Evolutionary conservation across 73 alveolate genomes (phyloP), one percentile per base, ranked within the genome.

Genomic region (Urostyla sp.): DNA sequence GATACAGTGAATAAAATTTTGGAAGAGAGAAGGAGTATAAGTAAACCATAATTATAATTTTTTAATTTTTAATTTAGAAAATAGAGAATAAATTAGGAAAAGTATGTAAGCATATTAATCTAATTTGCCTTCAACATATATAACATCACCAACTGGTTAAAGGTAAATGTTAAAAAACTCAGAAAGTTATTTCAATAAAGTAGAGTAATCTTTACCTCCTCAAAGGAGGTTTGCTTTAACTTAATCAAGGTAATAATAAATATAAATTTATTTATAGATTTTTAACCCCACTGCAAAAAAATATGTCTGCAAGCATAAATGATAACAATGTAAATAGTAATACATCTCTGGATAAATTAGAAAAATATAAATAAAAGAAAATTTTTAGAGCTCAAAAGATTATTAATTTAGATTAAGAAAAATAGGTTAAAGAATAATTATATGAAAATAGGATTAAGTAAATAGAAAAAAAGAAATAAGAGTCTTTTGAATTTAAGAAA

Each of bases 1-100:
- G 92, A 84, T 48, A 55, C 85, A 5, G 48, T 84, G 16, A 84
- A 84, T 80, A 38, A 88, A 20, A 74, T 84, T 67, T 72, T 84
- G 20, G 87, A 84, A 30, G 88, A 84, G 32, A 5, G 92, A 13
- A 53, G 84, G 35, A 50, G 51, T 26, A 74, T 84, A 8, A 84
- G 75, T 58, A 58, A 58, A 32, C 13, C 5, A 20, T 54, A 54
- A 15, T 24, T 23, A 54, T 50, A 50, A 50, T 50, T 31, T 50
- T 50, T 8, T 50, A 8, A 18, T 32, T 38, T 20, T 63, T n/a
- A n/a, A 21, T 63, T 5, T 21, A 63, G 79, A 63, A 34, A 63
- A 63, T 32, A 63, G 79, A 23, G 79, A 63, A 15, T 6, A n/a
- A n/a, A n/a, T n/a, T n/a, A n/a, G n/a, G n/a, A n/a, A n/a, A n/a